Evolutionary conservation across 2,329 filamentous ascomycete species (phyloP), one percentile per base, ranked within the genome.

Genomic region (Epichloe amarillans): DNA sequence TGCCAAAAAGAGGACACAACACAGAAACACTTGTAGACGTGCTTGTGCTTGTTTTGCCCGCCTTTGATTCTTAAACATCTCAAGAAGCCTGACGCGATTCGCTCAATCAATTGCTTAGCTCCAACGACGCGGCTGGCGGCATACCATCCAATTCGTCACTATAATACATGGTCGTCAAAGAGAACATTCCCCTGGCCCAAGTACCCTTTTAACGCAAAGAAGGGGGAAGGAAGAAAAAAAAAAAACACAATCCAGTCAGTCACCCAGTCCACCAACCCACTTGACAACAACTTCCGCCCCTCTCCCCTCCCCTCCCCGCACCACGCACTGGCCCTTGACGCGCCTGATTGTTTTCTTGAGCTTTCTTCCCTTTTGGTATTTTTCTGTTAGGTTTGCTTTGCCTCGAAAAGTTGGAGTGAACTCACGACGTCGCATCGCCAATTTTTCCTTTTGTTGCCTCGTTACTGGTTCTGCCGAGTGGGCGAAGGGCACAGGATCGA

Each of bases 281-380:
- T 47, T 35, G 46, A 43, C 15, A 35, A 47, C 38, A 26, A 26
- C 45, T 41, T 50, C 43, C 46, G 52, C 52, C 50, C 49, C 52
- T 50, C 19, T 40, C 47, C 30, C 39, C 19, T 36, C 46, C 43
- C 50, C 50, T 49, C 52, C 52, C 49, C 52, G 50, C 52, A 51
- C 49, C 49, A 50, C 52, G 46, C 45, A 53, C 50, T 50, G 51
- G 51, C 52, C 41, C 46, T 51, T 49, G 50, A 44, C 52, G 52
- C 52, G 52, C 49, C 49, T 42, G 43, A n/a, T 17, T 45, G 15
- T 44, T 47, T 43, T 46, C 49, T 26, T 40, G 39, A 42, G 45
- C 48, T 46, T 48, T 40, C 51, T 37, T 46, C 37, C 49, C 48
- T 41, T 14, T 12, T 17, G 6, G 21, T 46, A 17, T 46, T 39